A percentile compares a stretch with the other conserved stretches of the same genome.
phyloP scores from a whole-genome alignment of 148 eudicot species.

The Silene latifolia region DNA sequence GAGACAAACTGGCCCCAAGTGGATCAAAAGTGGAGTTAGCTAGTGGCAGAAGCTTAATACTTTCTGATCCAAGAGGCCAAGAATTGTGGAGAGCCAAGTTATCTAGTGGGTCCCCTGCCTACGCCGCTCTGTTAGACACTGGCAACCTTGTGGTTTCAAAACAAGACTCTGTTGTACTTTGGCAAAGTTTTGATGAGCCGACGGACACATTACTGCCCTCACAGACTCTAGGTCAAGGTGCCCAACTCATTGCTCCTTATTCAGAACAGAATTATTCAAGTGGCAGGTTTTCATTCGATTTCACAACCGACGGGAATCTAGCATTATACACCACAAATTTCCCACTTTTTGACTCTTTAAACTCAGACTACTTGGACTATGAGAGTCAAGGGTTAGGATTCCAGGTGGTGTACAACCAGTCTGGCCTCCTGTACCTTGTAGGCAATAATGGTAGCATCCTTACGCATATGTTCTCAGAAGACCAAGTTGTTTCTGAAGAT shows the following conservation, averaged over 20 bases:
- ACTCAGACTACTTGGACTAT: slow-evolving; percentile 3
- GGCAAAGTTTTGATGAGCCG: slow-evolving; percentile 32
- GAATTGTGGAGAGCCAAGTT: slow-evolving; percentile 21
- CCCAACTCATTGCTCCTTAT: slow-evolving; percentile 25
- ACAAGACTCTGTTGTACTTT: slow-evolving; percentile 6
- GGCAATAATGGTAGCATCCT: slow-evolving; percentile 15
- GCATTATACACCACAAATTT: slow-evolving; percentile 21
- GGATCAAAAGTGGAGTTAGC: slow-evolving; percentile 27
- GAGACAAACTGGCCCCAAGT: slow-evolving; percentile 19
- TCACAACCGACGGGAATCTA: slow-evolving; percentile 24
- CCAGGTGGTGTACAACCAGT: slow-evolving; percentile 24
- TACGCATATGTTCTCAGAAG: neutral
- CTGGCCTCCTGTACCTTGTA: slow-evolving; percentile 19
- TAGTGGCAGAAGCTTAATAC: slow-evolving; percentile 18
- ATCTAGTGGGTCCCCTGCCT: neutral
- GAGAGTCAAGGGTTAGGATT: slow-evolving; percentile 1
- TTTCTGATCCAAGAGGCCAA: slow-evolving; percentile 22
- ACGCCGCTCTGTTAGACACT: slow-evolving; percentile 28
- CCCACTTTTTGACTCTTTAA: slow-evolving; percentile 19
- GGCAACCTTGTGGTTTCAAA: slow-evolving; percentile 30
- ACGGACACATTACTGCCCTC: slow-evolving; percentile 33
- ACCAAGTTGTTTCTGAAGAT: neutral
- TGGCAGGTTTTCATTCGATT: slow-evolving; percentile 21
- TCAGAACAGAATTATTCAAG: slow-evolving; percentile 24
- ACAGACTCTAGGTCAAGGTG: slow-evolving; percentile 15